Conservation (phyloP, 495 filamentous ascomycete genomes). For the Penicillium coprophilum region DNA sequence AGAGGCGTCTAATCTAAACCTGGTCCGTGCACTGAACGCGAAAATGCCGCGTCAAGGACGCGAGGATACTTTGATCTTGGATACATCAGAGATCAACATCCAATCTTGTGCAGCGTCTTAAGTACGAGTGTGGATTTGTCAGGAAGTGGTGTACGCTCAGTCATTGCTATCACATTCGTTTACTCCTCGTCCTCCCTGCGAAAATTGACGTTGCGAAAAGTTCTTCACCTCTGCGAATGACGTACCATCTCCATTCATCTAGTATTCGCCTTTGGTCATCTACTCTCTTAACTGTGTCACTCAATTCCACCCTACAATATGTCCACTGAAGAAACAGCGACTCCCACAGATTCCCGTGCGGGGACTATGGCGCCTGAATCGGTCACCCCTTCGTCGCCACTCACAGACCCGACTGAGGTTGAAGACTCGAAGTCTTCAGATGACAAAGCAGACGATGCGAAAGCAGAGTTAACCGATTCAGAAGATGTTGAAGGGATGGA, state of each 20-base stretch:
- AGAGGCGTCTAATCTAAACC: constrained; percentile 22
- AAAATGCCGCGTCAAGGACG: constrained; percentile 26
- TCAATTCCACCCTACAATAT: constrained; percentile 12
- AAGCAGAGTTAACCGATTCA: constrained; percentile 7
- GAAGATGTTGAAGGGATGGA: constrained; percentile 44
- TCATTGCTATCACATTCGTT: not conserved
- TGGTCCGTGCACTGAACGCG: constrained; percentile 38
- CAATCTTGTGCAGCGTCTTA: not conserved
- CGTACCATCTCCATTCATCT: constrained; percentile 14
- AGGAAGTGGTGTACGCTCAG: not conserved
- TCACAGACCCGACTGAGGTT: constrained; percentile 22
- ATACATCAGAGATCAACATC: not conserved
- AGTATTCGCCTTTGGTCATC: not conserved
- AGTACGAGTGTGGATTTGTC: not conserved
- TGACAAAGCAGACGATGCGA: constrained; percentile 8
- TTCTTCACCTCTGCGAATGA: constrained; percentile 23
- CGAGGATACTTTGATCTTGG: not conserved
- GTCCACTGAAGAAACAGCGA: constrained; percentile 37
- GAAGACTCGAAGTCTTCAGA: constrained; percentile 20
- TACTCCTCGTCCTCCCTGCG: not conserved
- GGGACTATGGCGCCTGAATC: constrained; percentile 38
- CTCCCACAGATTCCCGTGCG: constrained; percentile 33
- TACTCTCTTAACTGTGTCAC: not conserved
- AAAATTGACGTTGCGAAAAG: constrained; percentile 5
- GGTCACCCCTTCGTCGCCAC: constrained; percentile 47